Base-by-base conservation (phyloP, 352 stramenopile genomes). In the Pythium dissotocum region DNA sequence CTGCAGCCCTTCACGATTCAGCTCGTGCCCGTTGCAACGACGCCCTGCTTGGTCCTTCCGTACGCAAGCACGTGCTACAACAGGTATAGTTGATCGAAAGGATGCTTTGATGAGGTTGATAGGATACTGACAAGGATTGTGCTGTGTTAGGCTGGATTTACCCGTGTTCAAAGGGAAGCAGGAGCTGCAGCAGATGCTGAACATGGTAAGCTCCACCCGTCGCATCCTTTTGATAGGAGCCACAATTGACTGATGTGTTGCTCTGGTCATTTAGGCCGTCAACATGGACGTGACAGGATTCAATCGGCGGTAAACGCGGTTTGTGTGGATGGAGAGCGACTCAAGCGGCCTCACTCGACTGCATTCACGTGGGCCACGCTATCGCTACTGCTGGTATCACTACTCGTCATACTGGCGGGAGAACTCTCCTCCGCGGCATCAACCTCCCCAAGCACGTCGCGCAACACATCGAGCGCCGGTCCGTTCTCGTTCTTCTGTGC, bases 141-240 rank as follows among this genome's bases (percentile, higher is more conserved):
- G 21, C 56, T 55, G 6, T 58, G 70, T 46, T 48, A 90, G 87
- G 76, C 58, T 95, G 33, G 87, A 94, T 66, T 67, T 95, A 16
- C 86, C 86, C 0, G 70, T 94, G 24, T 95, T 93, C 71, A 56
- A 77, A 33, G 85, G 78, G 0, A 98, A 97, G 72, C 82, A 86
- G 49, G 92, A 99, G 44, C 73, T 99, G 13, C 77, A 98, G 67
- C 82, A 98, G 54, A 98, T 96, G 63, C 79, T 99, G 53, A 87
- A 82, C 38, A 88, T 99, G 77, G 95, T 98, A 61, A 82, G 67
- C 67, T 16, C 14, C 65, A 21, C 21, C 55, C 58, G 46, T 26
- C 35, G 32, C 1, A 32, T n/a, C 21, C 21, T 24, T 24, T 24
- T 24, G 21, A 0, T 24, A 24, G 21, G 21, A 24, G 21, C 21